Evolutionary conservation across 257 asterid species (phyloP).

Genomic region (Solanum piurae): DNA sequence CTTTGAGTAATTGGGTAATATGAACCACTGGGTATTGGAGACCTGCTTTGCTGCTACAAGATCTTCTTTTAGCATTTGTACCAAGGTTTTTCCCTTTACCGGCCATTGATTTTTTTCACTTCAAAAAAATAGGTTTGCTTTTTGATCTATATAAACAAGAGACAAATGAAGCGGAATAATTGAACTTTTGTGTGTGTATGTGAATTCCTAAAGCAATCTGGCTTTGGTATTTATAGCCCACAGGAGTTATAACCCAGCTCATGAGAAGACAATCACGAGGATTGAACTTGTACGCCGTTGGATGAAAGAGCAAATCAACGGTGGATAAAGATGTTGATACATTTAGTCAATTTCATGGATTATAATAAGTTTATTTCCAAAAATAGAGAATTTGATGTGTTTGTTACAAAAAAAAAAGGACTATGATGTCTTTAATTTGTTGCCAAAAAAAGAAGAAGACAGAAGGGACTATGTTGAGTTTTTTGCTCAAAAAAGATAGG

Average conservation of each 20-base stretch:
- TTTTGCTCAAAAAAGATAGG: no score
- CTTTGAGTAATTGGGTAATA: background rate
- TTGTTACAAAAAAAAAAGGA: no score
- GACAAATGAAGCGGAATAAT: background rate
- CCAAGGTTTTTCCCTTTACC: background rate
- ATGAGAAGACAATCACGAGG: conserved; percentile 17
- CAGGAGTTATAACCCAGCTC: no score
- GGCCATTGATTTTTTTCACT: background rate
- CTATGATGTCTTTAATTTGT: no score
- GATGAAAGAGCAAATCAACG: conserved; percentile 19
- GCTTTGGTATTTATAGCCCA: conserved; percentile 2
- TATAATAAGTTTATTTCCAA: background rate
- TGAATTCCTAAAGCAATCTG: background rate
- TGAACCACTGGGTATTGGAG: background rate
- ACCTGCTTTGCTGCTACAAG: conserved; percentile 31
- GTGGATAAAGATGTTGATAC: background rate
- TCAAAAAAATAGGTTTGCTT: background rate
- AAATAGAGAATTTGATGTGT: no score
- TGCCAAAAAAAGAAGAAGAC: no score
- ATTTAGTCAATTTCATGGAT: background rate
- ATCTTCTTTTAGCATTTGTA: conserved; percentile 10
- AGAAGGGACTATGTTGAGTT: no score
- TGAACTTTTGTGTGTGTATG: background rate
- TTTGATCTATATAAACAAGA: no score
- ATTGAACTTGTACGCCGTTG: conserved; percentile 20